These are phyloP conservation scores for Royoungia palumana DNA, from an alignment of 768 basidiomycete genomes.

Conservation along the genomic window DNA sequence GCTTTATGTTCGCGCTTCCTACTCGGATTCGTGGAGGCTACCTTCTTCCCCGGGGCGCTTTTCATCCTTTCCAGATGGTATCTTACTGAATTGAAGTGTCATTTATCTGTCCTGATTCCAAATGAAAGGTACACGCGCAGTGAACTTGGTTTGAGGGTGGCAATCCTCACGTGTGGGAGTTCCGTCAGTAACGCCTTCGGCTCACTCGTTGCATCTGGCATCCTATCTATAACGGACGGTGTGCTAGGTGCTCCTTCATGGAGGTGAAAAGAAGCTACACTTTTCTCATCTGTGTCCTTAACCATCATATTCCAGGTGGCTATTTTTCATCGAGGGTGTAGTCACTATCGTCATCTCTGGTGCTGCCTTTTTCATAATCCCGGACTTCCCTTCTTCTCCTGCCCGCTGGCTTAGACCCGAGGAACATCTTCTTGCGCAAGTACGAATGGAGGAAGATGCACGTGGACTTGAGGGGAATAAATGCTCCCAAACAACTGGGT, in stretches of 20 bases:
- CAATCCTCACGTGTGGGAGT: constrained; percentile 65
- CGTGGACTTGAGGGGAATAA: constrained; percentile 43
- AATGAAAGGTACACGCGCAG: constrained; percentile 49
- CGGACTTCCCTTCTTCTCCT: constrained; percentile 66
- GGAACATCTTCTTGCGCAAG: constrained; percentile 52
- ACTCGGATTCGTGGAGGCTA: constrained; percentile 69
- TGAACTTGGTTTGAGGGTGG: constrained; percentile 66
- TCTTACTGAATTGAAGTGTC: not conserved
- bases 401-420: constrained; percentile 55
- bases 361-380: constrained; percentile 58
- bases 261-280: too few species aligned
- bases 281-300: too few species aligned
- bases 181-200: constrained; percentile 81
- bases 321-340: too few species aligned
- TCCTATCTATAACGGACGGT: constrained; percentile 66
- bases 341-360: constrained; percentile 41
- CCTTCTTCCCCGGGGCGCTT: constrained; percentile 65
- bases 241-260: constrained; percentile 41
- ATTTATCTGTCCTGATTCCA: not conserved
- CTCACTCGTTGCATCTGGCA: constrained; percentile 71
- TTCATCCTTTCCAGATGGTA: constrained; percentile 67
- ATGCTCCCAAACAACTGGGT: constrained; percentile 17
- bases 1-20: constrained; percentile 71
- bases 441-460: constrained; percentile 60
- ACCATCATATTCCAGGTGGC: too few species aligned